Base-by-base conservation (phyloP, 1,284 basidiomycete genomes). In the Macrocystidia cucumis region DNA sequence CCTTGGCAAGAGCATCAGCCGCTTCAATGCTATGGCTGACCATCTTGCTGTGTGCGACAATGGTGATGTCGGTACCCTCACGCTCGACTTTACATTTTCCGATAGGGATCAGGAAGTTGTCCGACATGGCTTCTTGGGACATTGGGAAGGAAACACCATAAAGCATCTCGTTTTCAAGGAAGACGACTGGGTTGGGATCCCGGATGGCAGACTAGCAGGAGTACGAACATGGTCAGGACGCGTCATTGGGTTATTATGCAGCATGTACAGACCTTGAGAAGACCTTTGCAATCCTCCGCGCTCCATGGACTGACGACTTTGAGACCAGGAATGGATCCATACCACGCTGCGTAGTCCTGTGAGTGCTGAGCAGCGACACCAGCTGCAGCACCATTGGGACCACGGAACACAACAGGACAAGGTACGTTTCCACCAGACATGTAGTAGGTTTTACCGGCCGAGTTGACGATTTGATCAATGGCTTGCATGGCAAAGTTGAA, bases 381-480 rank as follows among this genome's bases (percentile, higher is more conserved):
- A 40, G 92, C 69, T 36, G 96, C 96, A 39, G 96, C 96, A 61
- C 96, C 96, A 63, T 99, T 99, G 43, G 96, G 96, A 41, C 96
- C 96, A 67, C 96, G 91, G 85, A 99, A 99, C 40, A 97, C 92
- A 47, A 99, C 87, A 19, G 96, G 92, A 70, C 95, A 98, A 9
- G 91, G 88, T 14, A 96, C 91, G 55, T 92, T 96, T 48, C 96
- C 96, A 44, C 93, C 96, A 29, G 93, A 98, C 96, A 99, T 99
- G 79, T 99, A 99, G 69, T 97, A 92, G 8, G 96, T 98, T 75
- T 98, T 99, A 49, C 90, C 96, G 42, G 88, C 96, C n/a, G 93
- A 98, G 79, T 99, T 99, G 64, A 99, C 89, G 48, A 99, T 98
- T 61, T 99, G 96, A 67, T 99, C 96, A 58, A 99, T 98, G 44